Conservation (phyloP, 495 filamentous ascomycete species). For the Aspergillus bertholletiae region DNA sequence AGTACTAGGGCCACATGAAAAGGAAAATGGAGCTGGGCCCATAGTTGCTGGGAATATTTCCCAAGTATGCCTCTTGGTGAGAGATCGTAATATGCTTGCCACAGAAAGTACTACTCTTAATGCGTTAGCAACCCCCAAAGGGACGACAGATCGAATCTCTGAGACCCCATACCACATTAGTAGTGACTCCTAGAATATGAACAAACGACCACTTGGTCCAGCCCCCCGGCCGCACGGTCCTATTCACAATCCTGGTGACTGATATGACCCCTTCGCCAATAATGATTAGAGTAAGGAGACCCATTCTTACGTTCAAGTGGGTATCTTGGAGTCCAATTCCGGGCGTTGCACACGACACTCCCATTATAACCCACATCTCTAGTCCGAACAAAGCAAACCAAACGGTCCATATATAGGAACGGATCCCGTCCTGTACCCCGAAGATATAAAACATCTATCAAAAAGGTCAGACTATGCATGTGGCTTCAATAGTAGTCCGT, state of each 20-base stretch:
- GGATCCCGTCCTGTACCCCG: slow-evolving; percentile 15
- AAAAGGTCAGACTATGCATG: slow-evolving; percentile 6
- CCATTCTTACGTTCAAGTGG: slow-evolving; percentile 63
- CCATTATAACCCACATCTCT: slow-evolving; percentile 53
- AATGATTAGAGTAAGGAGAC: slow-evolving; percentile 65
- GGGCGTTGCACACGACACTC: slow-evolving; percentile 50
- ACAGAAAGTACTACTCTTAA: slow-evolving; percentile 56
- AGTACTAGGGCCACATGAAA: slow-evolving; percentile 65
- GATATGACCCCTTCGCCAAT: slow-evolving; percentile 63
- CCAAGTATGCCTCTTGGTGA: slow-evolving; percentile 35
- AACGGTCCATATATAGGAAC: slow-evolving; percentile 44
- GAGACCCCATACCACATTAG: slow-evolving; percentile 44
- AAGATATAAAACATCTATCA: slow-evolving; percentile 40
- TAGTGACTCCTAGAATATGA: slow-evolving; percentile 45
- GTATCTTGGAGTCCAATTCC: slow-evolving; percentile 62
- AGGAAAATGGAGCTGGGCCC: slow-evolving; percentile 67
- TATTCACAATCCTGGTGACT: slow-evolving; percentile 52
- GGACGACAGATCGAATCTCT: slow-evolving; percentile 13
- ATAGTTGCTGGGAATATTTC: slow-evolving; percentile 56
- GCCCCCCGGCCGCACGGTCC: slow-evolving; percentile 50
- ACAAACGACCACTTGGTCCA: slow-evolving; percentile 48
- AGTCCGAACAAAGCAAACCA: slow-evolving; percentile 58
- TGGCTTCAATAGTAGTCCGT: not conserved
- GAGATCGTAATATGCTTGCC: slow-evolving; percentile 71
- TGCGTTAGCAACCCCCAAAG: slow-evolving; percentile 24